These are phyloP conservation scores for Wickerhamomyces canadensis DNA, from an alignment of 805 yeast genomes.

Conservation along the genomic window DNA sequence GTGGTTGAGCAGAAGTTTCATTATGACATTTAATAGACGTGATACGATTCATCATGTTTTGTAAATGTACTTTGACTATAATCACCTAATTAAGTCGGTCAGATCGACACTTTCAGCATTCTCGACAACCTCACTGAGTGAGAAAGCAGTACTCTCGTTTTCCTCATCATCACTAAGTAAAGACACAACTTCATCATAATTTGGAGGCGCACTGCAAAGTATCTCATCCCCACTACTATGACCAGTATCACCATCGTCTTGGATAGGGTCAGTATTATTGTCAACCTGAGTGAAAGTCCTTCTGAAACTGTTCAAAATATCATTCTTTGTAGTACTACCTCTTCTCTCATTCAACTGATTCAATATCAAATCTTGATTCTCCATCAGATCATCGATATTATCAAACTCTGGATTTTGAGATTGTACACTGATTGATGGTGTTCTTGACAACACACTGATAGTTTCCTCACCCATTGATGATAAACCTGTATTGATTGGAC, in stretches of 20 bases:
- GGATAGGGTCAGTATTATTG: neutral
- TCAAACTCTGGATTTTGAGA: constrained; percentile 8
- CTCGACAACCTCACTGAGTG: neutral
- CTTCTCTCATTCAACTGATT: constrained; percentile 1
- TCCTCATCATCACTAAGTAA: constrained; percentile 14
- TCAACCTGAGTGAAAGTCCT: constrained; percentile 5
- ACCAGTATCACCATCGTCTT: neutral
- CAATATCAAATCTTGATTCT: constrained; percentile 2
- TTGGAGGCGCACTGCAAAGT: constrained; percentile 27
- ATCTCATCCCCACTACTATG: constrained; percentile 3
- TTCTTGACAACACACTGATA: constrained; percentile 14
- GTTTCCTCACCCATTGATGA: constrained; percentile 18
- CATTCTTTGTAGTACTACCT: constrained; percentile 8
- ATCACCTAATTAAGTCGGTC: constrained; percentile 9
- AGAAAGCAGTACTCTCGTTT: neutral
- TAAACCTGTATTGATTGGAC: constrained; percentile 3
- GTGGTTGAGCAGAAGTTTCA: constrained; percentile 5
- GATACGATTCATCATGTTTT: too few relatives aligned
- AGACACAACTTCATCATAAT: constrained; percentile 26
- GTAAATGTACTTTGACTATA: too few relatives aligned
- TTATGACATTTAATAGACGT: neutral
- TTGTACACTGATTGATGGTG: constrained; percentile 16
- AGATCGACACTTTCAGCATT: constrained; percentile 13
- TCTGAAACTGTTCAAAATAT: constrained; percentile 11
- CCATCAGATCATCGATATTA: constrained; percentile 19